phyloP scores from a whole-genome alignment of 192 early-diverging fungal genomes.

The Glomus cerebriforme region DNA sequence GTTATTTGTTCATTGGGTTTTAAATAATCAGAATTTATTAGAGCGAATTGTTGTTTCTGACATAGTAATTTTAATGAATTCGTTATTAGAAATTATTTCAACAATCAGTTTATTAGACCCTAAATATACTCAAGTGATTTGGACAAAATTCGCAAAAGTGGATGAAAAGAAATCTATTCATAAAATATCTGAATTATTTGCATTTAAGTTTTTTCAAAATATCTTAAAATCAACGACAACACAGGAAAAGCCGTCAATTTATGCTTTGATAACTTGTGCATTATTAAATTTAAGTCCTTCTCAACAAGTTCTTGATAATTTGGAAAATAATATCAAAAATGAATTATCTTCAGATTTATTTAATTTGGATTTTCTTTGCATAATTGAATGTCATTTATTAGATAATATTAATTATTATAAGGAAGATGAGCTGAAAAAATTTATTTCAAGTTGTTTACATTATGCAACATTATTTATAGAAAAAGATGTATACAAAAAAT shows the following conservation, averaged over 20 bases:
- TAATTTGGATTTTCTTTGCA: conserved; percentile 29
- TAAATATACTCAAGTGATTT: neutral
- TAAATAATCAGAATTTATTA: neutral
- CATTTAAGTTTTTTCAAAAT: conserved; percentile 26
- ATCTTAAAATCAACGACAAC: conserved; percentile 18
- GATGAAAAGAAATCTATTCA: conserved; percentile 35
- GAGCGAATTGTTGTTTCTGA: neutral
- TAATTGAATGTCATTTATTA: conserved; percentile 16
- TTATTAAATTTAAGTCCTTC: conserved; percentile 7
- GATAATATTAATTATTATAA: neutral
- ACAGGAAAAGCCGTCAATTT: neutral
- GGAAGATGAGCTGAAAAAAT: neutral
- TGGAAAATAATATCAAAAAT: neutral
- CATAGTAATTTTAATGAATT: neutral
- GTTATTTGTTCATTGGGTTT: conserved; percentile 8
- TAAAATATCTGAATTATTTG: conserved; percentile 21
- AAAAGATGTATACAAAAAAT: conserved; percentile 19
- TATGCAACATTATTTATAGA: conserved; percentile 24
- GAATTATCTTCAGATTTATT: neutral
- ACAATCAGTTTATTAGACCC: neutral
- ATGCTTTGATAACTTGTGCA: neutral
- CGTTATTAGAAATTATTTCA: neutral
- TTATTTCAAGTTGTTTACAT: conserved; percentile 29
- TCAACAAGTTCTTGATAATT: neutral
- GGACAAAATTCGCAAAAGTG: conserved; percentile 34